Base-by-base conservation (phyloP, 2,329 filamentous ascomycete genomes). In the Dichotomopilus funicola region DNA sequence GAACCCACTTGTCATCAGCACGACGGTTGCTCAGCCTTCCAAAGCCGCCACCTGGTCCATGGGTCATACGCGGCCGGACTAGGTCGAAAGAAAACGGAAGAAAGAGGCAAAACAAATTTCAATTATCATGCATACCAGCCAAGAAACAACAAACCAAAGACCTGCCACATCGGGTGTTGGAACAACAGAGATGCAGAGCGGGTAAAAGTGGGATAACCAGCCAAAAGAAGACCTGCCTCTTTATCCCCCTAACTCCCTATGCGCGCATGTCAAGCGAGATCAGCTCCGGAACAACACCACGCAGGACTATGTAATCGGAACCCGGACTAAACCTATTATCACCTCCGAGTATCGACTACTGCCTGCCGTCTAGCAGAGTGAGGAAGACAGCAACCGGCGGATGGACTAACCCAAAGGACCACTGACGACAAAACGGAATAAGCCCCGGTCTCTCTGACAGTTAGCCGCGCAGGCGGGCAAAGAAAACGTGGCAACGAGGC, bases 11-110 rank as follows among this genome's bases (percentile, higher is more conserved):
- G 54, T 9, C 11, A 48, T 48, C 19, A 27, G 19, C 19, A 27
- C 19, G 19, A 27, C 19, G 45, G 45, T 13, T 46, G 54, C 57
- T 59, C 57, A 57, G 57, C 57, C 57, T 44, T 57, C 57, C 45
- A 43, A 43, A 47, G 51, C 57, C 51, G 41, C 57, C 47, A 58
- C 51, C 34, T 42, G 35, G 12, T 46, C 19, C 11, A 46, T 43
- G 50, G 38, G 50, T 59, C 57, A 59, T 49, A 56, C 53, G 36
- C 50, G 53, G 57, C 43, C 53, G 27, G 38, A 50, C 13, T 49
- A 37, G 31, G 42, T 42, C 37, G 48, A 12, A 11, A 12, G n/a
- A 3, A 4, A 35, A 13, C 2, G 4, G n/a, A 43, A 33, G 38
- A 36, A 13, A 35, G 31, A 4, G 12, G 2, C 33, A 35, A 52